Evolutionary conservation across 345 rosid species (phyloP).

Genomic region (Populus tremula): DNA sequence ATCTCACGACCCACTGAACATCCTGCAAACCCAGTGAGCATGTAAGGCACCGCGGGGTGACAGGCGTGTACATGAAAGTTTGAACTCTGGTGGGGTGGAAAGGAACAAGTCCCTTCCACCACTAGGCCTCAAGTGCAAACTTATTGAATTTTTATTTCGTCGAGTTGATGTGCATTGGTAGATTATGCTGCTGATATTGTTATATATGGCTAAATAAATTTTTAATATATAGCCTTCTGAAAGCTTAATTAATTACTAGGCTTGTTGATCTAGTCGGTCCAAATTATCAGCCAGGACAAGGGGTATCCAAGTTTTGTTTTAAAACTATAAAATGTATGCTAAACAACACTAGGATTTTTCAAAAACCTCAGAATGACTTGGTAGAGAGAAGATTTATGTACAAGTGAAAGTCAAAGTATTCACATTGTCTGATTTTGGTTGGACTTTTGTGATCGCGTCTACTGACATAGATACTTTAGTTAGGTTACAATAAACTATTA

Average conservation of each 20-base stretch:
- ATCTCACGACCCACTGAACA: too few relatives aligned
- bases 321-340: conserved; percentile 18
- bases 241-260: neutral
- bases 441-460: conserved; percentile 48
- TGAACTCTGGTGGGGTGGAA: too few relatives aligned
- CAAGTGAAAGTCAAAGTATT: conserved; percentile 52
- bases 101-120: too few relatives aligned
- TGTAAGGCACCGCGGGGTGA: too few relatives aligned
- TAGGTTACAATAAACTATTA: conserved; percentile 33
- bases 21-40: too few relatives aligned
- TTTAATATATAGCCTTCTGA: neutral
- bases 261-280: conserved; percentile 20
- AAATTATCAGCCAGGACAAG: conserved; percentile 34
- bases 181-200: neutral
- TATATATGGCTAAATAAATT: neutral
- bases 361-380: neutral
- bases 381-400: conserved; percentile 15
- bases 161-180: neutral
- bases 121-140: too few relatives aligned
- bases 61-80: too few relatives aligned
- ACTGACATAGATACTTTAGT: conserved; percentile 48
- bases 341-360: conserved; percentile 32
- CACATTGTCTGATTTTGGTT: conserved; percentile 45
- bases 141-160: neutral
- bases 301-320: conserved; percentile 42